phyloP scores from a whole-genome alignment of 768 basidiomycete species.

The Boletus insuetus region DNA sequence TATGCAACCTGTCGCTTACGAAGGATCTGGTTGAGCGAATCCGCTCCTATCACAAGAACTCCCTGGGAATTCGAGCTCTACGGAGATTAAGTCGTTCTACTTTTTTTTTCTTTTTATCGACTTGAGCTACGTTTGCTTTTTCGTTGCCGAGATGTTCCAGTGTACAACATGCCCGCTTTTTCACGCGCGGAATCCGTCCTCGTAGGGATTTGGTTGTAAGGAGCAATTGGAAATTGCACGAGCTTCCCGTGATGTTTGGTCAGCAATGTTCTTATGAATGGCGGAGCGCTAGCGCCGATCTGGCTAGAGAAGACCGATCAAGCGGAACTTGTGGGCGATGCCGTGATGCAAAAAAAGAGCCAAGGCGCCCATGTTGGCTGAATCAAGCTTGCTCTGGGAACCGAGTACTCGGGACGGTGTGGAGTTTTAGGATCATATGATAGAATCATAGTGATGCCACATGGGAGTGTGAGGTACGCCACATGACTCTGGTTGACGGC shows the following conservation, averaged over 20 bases:
- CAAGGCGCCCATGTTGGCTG: slow-evolving; percentile 1
- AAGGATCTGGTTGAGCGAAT: slow-evolving; percentile 73
- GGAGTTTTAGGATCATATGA: not conserved
- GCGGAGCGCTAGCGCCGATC: slow-evolving; percentile 25
- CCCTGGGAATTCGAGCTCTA: slow-evolving; percentile 83
- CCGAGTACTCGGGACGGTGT: not conserved
- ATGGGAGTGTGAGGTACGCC: slow-evolving; percentile 6
- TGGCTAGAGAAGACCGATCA: slow-evolving; percentile 15
- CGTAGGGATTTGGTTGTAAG: slow-evolving; percentile 17
- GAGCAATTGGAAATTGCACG: slow-evolving; percentile 17
- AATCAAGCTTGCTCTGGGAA: slow-evolving; percentile 14
- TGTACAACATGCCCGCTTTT: slow-evolving; percentile 19
- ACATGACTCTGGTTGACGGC: slow-evolving; percentile 5
- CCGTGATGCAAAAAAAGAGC: slow-evolving; percentile 6
- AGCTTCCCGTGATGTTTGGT: slow-evolving; percentile 16
- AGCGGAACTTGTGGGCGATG: slow-evolving; percentile 14
- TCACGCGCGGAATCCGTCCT: slow-evolving; percentile 17
- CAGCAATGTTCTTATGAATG: not conserved
- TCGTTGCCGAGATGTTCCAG: slow-evolving; percentile 10
- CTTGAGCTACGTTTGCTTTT: slow-evolving; percentile 3
- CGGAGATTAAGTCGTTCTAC: slow-evolving; percentile 29
- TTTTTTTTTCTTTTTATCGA: not conserved
- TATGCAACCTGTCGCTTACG: slow-evolving; percentile 76
- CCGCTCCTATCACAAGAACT: slow-evolving; percentile 45
- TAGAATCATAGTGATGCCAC: not conserved